These are phyloP conservation scores for Triticum urartu DNA, from an alignment of 176 grass and related monocot species.

Conservation along the genomic window DNA sequence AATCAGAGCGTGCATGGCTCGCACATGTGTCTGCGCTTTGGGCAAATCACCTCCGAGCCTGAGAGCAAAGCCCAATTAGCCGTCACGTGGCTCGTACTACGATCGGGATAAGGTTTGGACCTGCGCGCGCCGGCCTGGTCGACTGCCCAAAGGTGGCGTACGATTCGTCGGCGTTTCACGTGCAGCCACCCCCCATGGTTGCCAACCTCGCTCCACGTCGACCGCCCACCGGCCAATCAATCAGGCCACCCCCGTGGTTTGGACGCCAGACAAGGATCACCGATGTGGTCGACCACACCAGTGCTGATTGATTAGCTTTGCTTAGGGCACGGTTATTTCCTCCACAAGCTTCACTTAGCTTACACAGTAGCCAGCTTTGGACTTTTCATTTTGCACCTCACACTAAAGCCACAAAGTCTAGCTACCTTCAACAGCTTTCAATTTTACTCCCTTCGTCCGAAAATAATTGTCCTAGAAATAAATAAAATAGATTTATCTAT, in stretches of 20 bases:
- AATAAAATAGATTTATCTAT: no score
- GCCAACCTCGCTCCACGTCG: background rate
- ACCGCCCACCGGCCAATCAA: slow-evolving; percentile 7
- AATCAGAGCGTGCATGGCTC: background rate
- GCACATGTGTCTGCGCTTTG: background rate
- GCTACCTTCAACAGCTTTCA: background rate
- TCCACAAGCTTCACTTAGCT: background rate
- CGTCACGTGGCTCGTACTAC: slow-evolving; percentile 4
- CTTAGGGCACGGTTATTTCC: slow-evolving; percentile 21
- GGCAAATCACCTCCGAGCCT: background rate
- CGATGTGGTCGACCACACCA: background rate
- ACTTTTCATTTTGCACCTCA: background rate
- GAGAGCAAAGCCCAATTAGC: background rate
- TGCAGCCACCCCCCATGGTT: slow-evolving; percentile 18
- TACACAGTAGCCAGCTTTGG: background rate
- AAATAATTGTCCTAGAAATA: no score
- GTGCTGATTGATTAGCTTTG: background rate
- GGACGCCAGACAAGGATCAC: slow-evolving; percentile 49
- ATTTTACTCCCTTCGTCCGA: no score
- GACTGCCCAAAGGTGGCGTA: slow-evolving; percentile 21
- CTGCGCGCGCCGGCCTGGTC: slow-evolving; percentile 1
- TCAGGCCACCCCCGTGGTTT: background rate
- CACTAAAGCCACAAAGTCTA: background rate
- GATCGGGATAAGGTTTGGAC: slow-evolving; percentile 27
- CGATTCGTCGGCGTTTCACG: slow-evolving; percentile 33